phyloP scores from a whole-genome alignment of 345 rosid species.

The Pelargonium nanum region DNA sequence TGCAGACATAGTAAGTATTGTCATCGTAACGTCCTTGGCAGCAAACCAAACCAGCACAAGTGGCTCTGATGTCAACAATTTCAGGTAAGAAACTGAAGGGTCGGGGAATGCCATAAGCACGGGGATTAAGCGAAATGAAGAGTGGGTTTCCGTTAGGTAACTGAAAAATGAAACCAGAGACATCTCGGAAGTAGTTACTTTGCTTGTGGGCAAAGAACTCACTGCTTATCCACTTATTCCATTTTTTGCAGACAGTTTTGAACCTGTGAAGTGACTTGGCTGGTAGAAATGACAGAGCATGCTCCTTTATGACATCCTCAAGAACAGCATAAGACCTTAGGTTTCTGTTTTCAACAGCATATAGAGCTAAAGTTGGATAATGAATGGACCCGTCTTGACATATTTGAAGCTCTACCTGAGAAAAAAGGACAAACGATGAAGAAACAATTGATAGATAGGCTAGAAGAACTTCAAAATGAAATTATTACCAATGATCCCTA shows the following conservation, averaged over 20 bases:
- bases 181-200: conserved; percentile 14
- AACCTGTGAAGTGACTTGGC: conserved; percentile 34
- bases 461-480: no score
- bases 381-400: neutral
- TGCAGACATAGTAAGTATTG: conserved; percentile 32
- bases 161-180: conserved; percentile 30
- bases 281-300: conserved; percentile 29
- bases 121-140: conserved; percentile 18
- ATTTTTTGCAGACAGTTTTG: conserved; percentile 30
- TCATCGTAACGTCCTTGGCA: conserved; percentile 14
- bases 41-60: conserved; percentile 34
- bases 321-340: neutral
- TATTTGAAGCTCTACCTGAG: neutral
- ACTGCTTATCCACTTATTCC: conserved; percentile 22
- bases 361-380: neutral
- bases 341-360: neutral
- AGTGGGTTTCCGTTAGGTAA: conserved; percentile 15
- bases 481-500: no score
- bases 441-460: no score
- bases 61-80: conserved; percentile 12
- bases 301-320: conserved; percentile 14
- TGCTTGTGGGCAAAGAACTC: conserved; percentile 37
- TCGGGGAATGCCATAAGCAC: conserved; percentile 23
- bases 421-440: no score
- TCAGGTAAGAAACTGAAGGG: conserved; percentile 27